Percentiles rank a stretch among this genome's conserved stretches.
phyloP scores from a whole-genome alignment of 2,329 filamentous ascomycete species.

The Cryphonectria japonica region DNA sequence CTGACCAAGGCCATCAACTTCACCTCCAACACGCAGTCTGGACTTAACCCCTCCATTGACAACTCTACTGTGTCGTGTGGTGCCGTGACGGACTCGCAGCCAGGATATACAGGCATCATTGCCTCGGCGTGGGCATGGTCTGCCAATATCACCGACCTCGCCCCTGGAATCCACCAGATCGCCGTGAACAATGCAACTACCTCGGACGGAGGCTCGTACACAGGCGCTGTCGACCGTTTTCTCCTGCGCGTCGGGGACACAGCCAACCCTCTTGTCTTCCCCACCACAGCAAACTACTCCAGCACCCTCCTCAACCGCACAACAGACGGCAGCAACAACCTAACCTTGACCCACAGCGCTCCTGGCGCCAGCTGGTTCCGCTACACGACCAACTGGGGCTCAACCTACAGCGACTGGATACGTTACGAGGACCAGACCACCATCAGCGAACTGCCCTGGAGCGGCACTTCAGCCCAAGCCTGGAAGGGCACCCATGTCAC shows the following conservation, averaged over 20 bases:
- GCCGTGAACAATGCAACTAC: slow-evolving; percentile 58
- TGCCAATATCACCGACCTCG: slow-evolving; percentile 41
- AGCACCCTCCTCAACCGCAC: slow-evolving; percentile 50
- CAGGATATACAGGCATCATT: slow-evolving; percentile 51
- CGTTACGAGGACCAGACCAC: slow-evolving; percentile 55
- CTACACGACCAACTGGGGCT: slow-evolving; percentile 65
- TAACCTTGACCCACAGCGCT: slow-evolving; percentile 59
- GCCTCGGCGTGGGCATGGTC: slow-evolving; percentile 55
- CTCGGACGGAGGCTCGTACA: slow-evolving; percentile 44
- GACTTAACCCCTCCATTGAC: slow-evolving; percentile 21
- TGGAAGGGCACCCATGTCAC: slow-evolving; percentile 67
- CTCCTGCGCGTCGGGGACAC: slow-evolving; percentile 57
- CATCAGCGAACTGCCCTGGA: slow-evolving; percentile 57
- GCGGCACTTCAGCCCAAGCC: slow-evolving; percentile 55
- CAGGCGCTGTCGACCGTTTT: slow-evolving; percentile 59
- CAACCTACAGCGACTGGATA: slow-evolving; percentile 60
- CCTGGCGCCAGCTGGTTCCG: slow-evolving; percentile 64
- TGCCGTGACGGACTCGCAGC: slow-evolving; percentile 31
- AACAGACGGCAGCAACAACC: slow-evolving; percentile 34
- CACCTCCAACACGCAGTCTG: slow-evolving; percentile 53
- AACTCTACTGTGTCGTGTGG: slow-evolving; percentile 19
- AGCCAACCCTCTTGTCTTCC: slow-evolving; percentile 64
- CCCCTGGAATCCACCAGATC: slow-evolving; percentile 62
- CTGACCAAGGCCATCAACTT: slow-evolving; percentile 54
- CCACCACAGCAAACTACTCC: slow-evolving; percentile 55